Evolutionary conservation across 306 rosid species (phyloP).

Genomic region (Inga laurina): DNA sequence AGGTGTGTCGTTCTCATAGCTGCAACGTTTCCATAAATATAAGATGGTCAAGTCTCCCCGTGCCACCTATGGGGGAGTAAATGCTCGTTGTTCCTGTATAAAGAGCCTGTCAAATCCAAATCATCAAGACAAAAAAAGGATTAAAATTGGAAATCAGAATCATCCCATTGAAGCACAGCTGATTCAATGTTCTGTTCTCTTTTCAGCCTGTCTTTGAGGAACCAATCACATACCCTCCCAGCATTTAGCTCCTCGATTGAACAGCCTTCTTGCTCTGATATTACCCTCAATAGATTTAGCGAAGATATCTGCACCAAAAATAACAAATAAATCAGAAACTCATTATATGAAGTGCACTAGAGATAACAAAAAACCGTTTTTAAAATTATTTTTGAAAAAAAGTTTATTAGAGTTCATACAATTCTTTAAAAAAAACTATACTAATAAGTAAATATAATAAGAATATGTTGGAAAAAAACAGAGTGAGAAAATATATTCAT

Average conservation of each 20-base stretch:
- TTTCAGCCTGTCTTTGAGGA: conserved; percentile 60
- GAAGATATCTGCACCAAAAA: conserved; percentile 67
- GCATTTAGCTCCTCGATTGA: conserved; percentile 85
- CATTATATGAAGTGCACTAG: too few relatives aligned
- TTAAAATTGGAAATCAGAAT: conserved; percentile 56
- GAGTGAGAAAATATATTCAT: too few relatives aligned
- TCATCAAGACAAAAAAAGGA: neutral
- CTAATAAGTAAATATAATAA: neutral
- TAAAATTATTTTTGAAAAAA: neutral
- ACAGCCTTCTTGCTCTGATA: conserved; percentile 92
- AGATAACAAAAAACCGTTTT: neutral
- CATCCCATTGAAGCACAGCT: conserved; percentile 97
- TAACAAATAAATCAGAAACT: neutral
- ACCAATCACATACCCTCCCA: conserved; percentile 72
- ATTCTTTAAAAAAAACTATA: neutral
- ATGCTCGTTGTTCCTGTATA: neutral
- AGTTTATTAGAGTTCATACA: neutral
- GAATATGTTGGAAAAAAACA: neutral
- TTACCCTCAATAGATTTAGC: conserved; percentile 72
- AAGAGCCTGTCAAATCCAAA: neutral
- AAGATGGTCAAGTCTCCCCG: too few relatives aligned
- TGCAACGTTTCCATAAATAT: too few relatives aligned
- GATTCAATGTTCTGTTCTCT: conserved; percentile 79
- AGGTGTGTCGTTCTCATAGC: too few relatives aligned
- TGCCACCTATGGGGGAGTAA: too few relatives aligned